Evolutionary conservation across 495 filamentous ascomycete genomes (phyloP).

Genomic region (Hyaloscypha hepaticicola): DNA sequence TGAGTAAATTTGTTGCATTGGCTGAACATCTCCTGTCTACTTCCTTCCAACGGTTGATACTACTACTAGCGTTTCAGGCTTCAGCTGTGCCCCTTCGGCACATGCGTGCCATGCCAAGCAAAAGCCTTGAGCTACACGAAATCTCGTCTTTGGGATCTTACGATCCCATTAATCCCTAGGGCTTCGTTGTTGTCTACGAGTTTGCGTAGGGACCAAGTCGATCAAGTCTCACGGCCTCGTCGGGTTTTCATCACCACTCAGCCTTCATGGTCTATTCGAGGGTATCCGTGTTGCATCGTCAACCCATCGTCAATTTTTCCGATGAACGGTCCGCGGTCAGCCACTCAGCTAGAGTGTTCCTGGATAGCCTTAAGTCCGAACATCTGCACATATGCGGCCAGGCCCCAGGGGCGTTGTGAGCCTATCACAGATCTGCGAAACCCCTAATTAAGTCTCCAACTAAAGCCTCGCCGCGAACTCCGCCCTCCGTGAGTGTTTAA

Average conservation of each 20-base stretch:
- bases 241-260: background rate
- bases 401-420: background rate
- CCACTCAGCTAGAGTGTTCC: background rate
- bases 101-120: background rate
- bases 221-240: background rate
- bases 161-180: background rate
- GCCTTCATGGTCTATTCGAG: background rate
- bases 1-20: background rate
- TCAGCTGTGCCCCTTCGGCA: background rate
- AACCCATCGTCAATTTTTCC: background rate
- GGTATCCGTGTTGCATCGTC: background rate
- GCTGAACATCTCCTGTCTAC: background rate
- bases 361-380: background rate
- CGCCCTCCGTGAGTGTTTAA: background rate
- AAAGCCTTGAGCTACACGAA: background rate
- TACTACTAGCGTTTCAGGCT: background rate
- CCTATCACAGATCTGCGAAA: background rate
- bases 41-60: background rate
- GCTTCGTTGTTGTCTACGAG: background rate
- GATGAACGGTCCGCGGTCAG: background rate
- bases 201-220: background rate
- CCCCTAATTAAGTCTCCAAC: constrained; percentile 6
- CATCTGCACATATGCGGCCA: background rate
- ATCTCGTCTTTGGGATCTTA: background rate
- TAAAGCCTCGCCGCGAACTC: constrained; percentile 16